Evolutionary conservation across 768 basidiomycete genomes (phyloP).

Genomic region (Strobilomyces confusus): DNA sequence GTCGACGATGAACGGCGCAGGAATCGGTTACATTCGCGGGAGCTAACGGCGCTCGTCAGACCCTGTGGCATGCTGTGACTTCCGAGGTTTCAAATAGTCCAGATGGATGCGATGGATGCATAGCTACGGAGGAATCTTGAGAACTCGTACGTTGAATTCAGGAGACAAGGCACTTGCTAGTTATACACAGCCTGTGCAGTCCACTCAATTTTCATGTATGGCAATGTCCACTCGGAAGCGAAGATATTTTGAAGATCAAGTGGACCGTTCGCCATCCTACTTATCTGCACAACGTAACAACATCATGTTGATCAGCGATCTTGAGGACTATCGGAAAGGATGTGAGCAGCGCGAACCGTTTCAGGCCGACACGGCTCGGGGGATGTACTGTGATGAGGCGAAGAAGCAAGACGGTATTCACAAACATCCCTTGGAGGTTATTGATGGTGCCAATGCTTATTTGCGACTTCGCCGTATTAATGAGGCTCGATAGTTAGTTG

Average conservation of each 20-base stretch:
- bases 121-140: conserved; percentile 10
- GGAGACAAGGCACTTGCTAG: conserved; percentile 1
- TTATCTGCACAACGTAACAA: conserved; percentile 12
- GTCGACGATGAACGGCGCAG: too few relatives aligned
- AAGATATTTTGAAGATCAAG: not conserved
- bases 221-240: conserved; percentile 13
- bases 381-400: conserved; percentile 22
- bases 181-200: conserved; percentile 27
- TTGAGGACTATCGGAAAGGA: conserved; percentile 20
- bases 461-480: conserved; percentile 4
- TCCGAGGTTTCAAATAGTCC: conserved; percentile 7
- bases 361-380: conserved; percentile 1
- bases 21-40: not conserved
- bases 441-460: conserved; percentile 21
- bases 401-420: conserved; percentile 21
- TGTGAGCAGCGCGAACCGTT: conserved; percentile 12
- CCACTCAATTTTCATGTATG: conserved; percentile 31
- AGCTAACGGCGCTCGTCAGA: not conserved
- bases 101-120: conserved; percentile 22
- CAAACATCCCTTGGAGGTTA: conserved; percentile 18
- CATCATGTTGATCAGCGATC: conserved; percentile 13
- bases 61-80: not conserved
- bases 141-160: not conserved
- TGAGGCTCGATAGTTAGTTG: not conserved
- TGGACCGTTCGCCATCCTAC: not conserved